Percentiles rank a stretch among this genome's conserved stretches.
Evolutionary conservation across 495 filamentous ascomycete species (phyloP).

Genomic region (Aspergillus ellipticus): DNA sequence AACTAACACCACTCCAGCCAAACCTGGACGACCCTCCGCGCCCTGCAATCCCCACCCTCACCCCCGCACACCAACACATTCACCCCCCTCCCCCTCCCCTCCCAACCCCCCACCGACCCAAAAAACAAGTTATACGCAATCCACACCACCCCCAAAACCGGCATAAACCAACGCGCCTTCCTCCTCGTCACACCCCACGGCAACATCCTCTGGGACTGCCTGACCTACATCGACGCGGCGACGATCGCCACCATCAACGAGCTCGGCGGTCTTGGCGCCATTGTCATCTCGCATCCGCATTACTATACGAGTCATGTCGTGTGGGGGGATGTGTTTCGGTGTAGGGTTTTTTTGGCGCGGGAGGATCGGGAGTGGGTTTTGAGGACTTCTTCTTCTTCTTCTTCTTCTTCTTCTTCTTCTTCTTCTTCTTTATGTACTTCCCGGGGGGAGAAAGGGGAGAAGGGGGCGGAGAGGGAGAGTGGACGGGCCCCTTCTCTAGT

Average conservation of each 20-base stretch:
- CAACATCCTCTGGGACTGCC: constrained; percentile 73
- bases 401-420: too few relatives aligned
- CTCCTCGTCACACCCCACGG: constrained; percentile 55
- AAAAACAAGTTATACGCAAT: neutral
- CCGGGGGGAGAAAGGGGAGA: neutral
- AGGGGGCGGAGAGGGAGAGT: constrained; percentile 52
- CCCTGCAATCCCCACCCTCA: constrained; percentile 22
- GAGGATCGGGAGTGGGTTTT: constrained; percentile 63
- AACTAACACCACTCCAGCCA: constrained; percentile 33
- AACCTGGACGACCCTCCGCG: constrained; percentile 24
- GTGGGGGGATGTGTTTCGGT: constrained; percentile 62
- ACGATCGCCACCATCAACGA: constrained; percentile 48
- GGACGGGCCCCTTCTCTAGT: too few relatives aligned
- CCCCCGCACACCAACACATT: constrained; percentile 23
- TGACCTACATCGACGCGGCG: constrained; percentile 58
- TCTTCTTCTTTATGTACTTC: too few relatives aligned
- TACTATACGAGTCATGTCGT: constrained; percentile 68
- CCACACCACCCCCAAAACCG: constrained; percentile 39
- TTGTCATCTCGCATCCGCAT: constrained; percentile 77
- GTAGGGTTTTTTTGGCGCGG: constrained; percentile 56
- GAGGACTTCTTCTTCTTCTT: too few relatives aligned
- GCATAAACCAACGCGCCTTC: constrained; percentile 69
- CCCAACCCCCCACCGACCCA: constrained; percentile 7
- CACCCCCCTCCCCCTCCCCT: constrained; percentile 10
- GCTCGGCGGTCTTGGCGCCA: constrained; percentile 61